Percentiles rank a stretch among this genome's conserved stretches.
Evolutionary conservation across 2,329 filamentous ascomycete genomes (phyloP).

Genomic region (Aspergillus puulaauensis): DNA sequence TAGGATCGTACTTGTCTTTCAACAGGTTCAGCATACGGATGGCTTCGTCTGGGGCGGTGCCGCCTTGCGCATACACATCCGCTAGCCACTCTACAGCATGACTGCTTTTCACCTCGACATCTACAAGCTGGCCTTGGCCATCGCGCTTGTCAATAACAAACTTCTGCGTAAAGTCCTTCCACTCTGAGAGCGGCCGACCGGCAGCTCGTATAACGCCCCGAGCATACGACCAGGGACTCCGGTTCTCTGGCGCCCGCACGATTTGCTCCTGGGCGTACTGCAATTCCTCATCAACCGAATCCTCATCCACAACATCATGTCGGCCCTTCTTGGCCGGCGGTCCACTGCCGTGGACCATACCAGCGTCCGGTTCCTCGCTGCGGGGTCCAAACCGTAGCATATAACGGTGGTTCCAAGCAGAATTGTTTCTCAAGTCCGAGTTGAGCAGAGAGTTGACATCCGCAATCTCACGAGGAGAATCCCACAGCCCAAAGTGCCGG

Average conservation of each 20-base stretch:
- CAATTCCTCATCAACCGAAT: constrained; percentile 72
- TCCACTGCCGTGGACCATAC: constrained; percentile 31
- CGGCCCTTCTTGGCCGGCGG: constrained; percentile 28
- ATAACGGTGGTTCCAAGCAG: constrained; percentile 95
- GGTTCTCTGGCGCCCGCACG: constrained; percentile 81
- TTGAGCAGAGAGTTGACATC: constrained; percentile 72
- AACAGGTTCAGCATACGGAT: constrained; percentile 70
- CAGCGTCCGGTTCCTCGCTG: constrained; percentile 38
- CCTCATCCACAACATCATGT: constrained; percentile 53
- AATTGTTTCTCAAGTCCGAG: constrained; percentile 89
- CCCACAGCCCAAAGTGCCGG: constrained; percentile 60
- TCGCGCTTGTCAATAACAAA: constrained; percentile 54
- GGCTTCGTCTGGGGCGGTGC: constrained; percentile 49
- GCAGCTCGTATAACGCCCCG: constrained; percentile 71
- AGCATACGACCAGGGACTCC: constrained; percentile 91
- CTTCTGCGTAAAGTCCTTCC: constrained; percentile 55
- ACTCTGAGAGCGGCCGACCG: constrained; percentile 48
- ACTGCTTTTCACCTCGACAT: constrained; percentile 55
- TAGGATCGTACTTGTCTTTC: constrained; percentile 83
- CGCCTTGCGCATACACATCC: constrained; percentile 44
- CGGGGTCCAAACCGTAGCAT: constrained; percentile 78
- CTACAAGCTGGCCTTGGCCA: constrained; percentile 21
- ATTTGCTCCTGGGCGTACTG: constrained; percentile 73
- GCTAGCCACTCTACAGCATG: constrained; percentile 57
- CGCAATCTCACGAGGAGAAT: constrained; percentile 61